These are phyloP conservation scores for Ambrosia hybrid DNA, from an alignment of 140 eudicot genomes.

Conservation along the genomic window DNA sequence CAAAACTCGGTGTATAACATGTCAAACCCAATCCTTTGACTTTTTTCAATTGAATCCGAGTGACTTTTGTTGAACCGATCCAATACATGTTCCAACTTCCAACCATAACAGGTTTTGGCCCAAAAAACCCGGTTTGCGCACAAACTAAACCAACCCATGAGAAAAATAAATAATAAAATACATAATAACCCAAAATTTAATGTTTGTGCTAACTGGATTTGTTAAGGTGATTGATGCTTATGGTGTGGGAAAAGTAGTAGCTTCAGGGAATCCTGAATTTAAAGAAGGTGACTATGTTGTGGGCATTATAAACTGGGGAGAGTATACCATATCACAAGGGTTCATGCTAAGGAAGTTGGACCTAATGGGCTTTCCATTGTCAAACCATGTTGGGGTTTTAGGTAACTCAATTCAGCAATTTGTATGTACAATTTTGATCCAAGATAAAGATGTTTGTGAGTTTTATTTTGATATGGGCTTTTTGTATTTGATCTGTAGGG, in stretches of 20 bases:
- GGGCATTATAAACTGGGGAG: slow-evolving; percentile 64
- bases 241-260: slow-evolving; percentile 74
- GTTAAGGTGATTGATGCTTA: slow-evolving; percentile 51
- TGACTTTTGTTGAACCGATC: too few species aligned
- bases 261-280: slow-evolving; percentile 55
- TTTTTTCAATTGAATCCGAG: too few species aligned
- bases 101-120: too few species aligned
- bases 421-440: not conserved
- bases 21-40: too few species aligned
- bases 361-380: slow-evolving; percentile 43
- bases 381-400: slow-evolving; percentile 58
- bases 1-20: too few species aligned
- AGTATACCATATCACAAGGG: slow-evolving; percentile 51
- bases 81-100: too few species aligned
- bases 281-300: slow-evolving; percentile 58
- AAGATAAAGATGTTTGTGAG: not conserved
- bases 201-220: not conserved
- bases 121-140: too few species aligned
- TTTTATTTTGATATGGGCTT: not conserved
- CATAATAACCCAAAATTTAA: too few species aligned
- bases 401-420: slow-evolving; percentile 29
- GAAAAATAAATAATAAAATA: too few species aligned
- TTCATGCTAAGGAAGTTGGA: slow-evolving; percentile 48
- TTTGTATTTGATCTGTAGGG: slow-evolving; percentile 29
- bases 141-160: too few species aligned